Evolutionary conservation across 2,329 filamentous ascomycete genomes (phyloP), one percentile per base, ranked within the genome.

Genomic region (Colletotrichum sp.): DNA sequence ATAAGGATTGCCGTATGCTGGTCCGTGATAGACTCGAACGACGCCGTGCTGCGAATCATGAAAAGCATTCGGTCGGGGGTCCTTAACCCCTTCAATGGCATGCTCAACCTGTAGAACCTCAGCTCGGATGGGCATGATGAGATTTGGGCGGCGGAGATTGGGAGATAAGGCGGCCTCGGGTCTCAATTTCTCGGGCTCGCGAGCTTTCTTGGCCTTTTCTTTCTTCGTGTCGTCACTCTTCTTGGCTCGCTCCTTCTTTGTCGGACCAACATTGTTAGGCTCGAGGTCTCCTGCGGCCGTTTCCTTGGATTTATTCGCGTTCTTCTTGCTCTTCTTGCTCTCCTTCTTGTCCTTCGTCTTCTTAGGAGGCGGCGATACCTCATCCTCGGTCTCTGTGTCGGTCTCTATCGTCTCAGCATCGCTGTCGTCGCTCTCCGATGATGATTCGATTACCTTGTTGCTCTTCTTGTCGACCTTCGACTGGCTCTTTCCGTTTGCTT

Each of bases 61-160:
- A 79, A 90, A 93, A 57, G 91, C 90, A 79, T 93, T 93, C 15
- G 91, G 91, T 3, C 86, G 85, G 10, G 91, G 91, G 77, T 92
- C 90, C 59, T 87, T 83, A 5, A 85, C 83, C 2, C 82, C 84
- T 78, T 92, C 90, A 24, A 92, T 82, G 4, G 90, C 85, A 76
- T 91, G 89, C 79, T 93, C 90, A 3, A 91, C 86, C 69, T 90
- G 87, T 39, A 92, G 81, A 21, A 91, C 86, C 64, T 89, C 85
- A 30, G 89, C 85, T 30, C 85, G 85, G 55, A 87, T 83, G 4
- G 89, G 88, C 78, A 88, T 83, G 59, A 92, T 84, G 67, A 89
- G 84, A 60, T 89, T 85, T 0, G 88, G 86, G 6, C 82, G 83
- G 67, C 83, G 85, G 21, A 82, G 79, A 64, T 84, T 79, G 8